Base-by-base conservation (phyloP, 2,329 filamentous ascomycete species). In the Penicillium brevicompactum region DNA sequence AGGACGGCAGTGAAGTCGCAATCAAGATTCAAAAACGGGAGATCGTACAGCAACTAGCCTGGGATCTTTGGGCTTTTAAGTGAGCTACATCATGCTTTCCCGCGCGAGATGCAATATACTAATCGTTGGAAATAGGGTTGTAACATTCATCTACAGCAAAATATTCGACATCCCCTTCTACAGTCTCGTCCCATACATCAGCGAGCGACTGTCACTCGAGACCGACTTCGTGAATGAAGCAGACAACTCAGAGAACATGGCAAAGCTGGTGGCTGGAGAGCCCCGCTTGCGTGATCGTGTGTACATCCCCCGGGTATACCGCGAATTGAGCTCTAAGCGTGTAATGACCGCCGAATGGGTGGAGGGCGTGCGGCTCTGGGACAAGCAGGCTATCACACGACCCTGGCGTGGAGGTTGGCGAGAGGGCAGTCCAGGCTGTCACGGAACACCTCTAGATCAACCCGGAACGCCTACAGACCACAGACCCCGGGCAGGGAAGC, bases 321-420 rank as follows among this genome's bases (percentile, higher is more conserved):
- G 87, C 4, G 91, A 96, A 57, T 82, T 97, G 27, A 92, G 86
- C 49, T 92, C 89, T 14, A 89, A 82, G 69, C 84, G 94, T 37
- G 87, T 99, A 46, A 88, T 99, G 79, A 95, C 92, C 1, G 92
- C 93, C 0, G 94, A 99, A 72, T 99, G 94, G 94, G 95, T 99
- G 56, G 94, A 99, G 74, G 94, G 94, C 6, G 86, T 96, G 2
- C 84, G 92, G 1, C 80, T 99, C 2, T 96, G 92, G 91, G 93
- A 97, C 67, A 95, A 95, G 72, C 86, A 90, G 54, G 82, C 88
- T 50, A 87, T 97, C 69, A 89, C 86, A 0, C 82, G 82, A 2
- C 80, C 84, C 4, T 97, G 94, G 93, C 77, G 87, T 37, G 92
- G 92, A 21, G 89, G 90, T 6, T 84, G 86, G 77, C 84, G 87